Evolutionary conservation across 495 filamentous ascomycete species (phyloP).

Genomic region (Neurospora sp.): DNA sequence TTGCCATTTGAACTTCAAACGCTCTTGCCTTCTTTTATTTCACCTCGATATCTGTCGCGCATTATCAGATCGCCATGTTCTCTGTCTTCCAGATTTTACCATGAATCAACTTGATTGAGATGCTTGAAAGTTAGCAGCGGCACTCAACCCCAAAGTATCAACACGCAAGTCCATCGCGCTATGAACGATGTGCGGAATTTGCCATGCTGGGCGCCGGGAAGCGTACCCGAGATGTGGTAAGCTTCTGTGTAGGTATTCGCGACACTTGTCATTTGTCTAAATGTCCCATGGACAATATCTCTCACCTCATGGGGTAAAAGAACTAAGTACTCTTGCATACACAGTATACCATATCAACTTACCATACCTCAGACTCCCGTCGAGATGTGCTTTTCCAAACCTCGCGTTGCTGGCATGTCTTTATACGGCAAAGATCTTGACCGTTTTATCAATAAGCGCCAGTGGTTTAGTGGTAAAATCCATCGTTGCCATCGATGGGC

Average conservation of each 20-base stretch:
- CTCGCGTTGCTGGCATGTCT: not conserved
- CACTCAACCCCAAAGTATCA: not conserved
- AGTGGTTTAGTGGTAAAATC: slow-evolving; percentile 29
- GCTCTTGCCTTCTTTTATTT: not conserved
- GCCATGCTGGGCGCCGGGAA: not conserved
- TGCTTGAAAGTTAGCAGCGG: not conserved
- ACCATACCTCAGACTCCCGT: not conserved
- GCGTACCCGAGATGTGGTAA: not conserved
- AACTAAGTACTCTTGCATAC: not conserved
- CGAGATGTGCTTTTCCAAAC: not conserved
- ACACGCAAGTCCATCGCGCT: not conserved
- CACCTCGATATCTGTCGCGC: not conserved
- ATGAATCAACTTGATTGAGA: not conserved
- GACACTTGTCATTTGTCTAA: not conserved
- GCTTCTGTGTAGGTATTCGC: not conserved
- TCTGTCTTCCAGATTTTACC: not conserved
- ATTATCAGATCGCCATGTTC: not conserved
- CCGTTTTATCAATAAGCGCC: not conserved
- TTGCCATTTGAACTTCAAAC: not conserved
- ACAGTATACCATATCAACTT: not conserved
- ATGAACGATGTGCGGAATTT: not conserved
- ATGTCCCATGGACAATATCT: not conserved
- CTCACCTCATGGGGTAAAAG: not conserved
- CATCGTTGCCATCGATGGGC: slow-evolving; percentile 44
- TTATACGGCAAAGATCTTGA: not conserved